phyloP scores from a whole-genome alignment of 2,329 filamentous ascomycete genomes.

The Ceratocystiopsis minuta region DNA sequence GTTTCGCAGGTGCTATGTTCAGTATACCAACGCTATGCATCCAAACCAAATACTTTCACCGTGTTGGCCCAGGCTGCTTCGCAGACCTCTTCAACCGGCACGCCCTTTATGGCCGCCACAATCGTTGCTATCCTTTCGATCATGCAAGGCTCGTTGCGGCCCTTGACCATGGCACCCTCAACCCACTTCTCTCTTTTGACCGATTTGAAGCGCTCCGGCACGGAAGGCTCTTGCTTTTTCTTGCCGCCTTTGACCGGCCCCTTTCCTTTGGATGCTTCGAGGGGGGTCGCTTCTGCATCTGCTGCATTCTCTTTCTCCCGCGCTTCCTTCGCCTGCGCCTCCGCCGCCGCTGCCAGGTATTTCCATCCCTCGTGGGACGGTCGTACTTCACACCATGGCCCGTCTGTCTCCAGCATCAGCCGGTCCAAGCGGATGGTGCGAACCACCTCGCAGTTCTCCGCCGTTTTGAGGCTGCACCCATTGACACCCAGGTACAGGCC shows the following conservation, averaged over 20 bases:
- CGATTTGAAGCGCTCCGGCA: constrained; percentile 55
- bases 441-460: constrained; percentile 76
- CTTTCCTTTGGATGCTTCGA: too few relatives aligned
- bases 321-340: constrained; percentile 5
- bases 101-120: constrained; percentile 68
- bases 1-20: not conserved
- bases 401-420: constrained; percentile 91
- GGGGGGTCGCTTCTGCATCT: not conserved
- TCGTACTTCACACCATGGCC: constrained; percentile 92
- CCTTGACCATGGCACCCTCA: constrained; percentile 78
- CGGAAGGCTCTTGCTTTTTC: constrained; percentile 43
- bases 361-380: constrained; percentile 73
- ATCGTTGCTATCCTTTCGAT: constrained; percentile 80
- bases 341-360: constrained; percentile 28
- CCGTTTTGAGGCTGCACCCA: constrained; percentile 89
- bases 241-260: not conserved
- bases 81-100: constrained; percentile 64
- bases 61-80: constrained; percentile 79
- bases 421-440: constrained; percentile 58
- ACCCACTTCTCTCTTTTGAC: constrained; percentile 96
- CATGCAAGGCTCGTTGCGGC: constrained; percentile 78
- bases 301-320: constrained; percentile 7
- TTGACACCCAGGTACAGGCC: constrained; percentile 91
- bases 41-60: constrained; percentile 50
- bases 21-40: not conserved